Conservation (phyloP, 139 green algal species). For the Picochlorum sp. region DNA sequence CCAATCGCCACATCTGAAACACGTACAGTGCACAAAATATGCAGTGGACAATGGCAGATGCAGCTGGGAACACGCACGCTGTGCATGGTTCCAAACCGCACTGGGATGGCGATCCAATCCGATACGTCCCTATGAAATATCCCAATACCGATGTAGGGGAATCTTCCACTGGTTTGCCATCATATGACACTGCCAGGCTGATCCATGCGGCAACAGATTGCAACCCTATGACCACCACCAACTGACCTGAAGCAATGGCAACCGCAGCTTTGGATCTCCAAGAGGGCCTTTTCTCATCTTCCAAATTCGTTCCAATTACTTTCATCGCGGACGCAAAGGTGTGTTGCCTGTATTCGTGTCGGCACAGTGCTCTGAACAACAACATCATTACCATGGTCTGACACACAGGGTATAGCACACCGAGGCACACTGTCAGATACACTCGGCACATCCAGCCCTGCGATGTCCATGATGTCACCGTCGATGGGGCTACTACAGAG, state of each 20-base stretch:
- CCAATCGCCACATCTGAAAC: constrained; percentile 7
- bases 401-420: constrained; percentile 18
- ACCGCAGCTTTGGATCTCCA: not conserved
- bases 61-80: constrained; percentile 22
- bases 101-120: constrained; percentile 8
- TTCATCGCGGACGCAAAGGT: not conserved
- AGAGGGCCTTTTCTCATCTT: not conserved
- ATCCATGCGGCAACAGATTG: constrained; percentile 27
- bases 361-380: constrained; percentile 12
- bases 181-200: constrained; percentile 2
- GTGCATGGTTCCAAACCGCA: constrained; percentile 9
- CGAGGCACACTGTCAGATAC: constrained; percentile 20
- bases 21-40: constrained; percentile 5
- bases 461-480: constrained; percentile 16
- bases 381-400: constrained; percentile 10
- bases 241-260: not conserved
- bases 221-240: constrained; percentile 1
- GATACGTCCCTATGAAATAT: constrained; percentile 27
- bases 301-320: constrained; percentile 6
- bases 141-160: constrained; percentile 17
- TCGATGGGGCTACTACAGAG: constrained; percentile 11
- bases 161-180: constrained; percentile 5
- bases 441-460: constrained; percentile 24
- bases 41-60: constrained; percentile 15
- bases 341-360: constrained; percentile 3